These are phyloP conservation scores for Cucurbita ficifolia DNA, from an alignment of 306 rosid genomes.

Conservation along the genomic window DNA sequence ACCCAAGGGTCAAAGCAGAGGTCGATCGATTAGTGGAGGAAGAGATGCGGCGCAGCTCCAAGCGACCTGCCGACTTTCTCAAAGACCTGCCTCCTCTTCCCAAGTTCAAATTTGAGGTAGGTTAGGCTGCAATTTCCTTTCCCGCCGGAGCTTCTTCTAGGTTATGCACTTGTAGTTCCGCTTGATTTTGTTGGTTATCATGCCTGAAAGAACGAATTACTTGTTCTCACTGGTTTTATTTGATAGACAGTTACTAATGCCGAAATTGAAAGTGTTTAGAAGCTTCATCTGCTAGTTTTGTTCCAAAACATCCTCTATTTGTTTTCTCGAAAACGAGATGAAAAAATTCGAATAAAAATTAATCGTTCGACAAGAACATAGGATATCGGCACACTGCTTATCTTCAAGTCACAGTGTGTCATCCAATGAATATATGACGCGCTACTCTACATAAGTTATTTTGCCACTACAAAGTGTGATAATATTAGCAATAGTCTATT, in stretches of 20 bases:
- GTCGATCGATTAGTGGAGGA: conserved; percentile 84
- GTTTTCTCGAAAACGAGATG: not conserved
- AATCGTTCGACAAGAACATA: not conserved
- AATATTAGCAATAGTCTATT: not conserved
- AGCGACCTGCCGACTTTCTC: conserved; percentile 78
- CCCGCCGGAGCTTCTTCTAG: not conserved
- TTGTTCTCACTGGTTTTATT: not conserved
- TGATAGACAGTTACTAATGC: not conserved
- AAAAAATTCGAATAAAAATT: not conserved
- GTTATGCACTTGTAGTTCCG: not conserved
- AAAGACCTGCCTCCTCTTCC: conserved; percentile 84
- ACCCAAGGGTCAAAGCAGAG: conserved; percentile 55
- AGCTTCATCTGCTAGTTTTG: not conserved
- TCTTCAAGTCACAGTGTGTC: not conserved
- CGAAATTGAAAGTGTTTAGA: not conserved
- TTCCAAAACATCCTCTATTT: not conserved
- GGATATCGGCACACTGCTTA: not conserved
- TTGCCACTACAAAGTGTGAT: not conserved
- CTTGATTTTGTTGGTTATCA: not conserved
- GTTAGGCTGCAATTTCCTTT: not conserved
- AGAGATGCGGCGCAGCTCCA: conserved; percentile 83
- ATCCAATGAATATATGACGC: not conserved
- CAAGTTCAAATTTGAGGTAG: conserved; percentile 47
- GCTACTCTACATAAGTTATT: not conserved
- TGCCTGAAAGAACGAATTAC: not conserved